Evolutionary conservation across 2,329 filamentous ascomycete species (phyloP), one percentile per base, ranked within the genome.

Genomic region (Tolypocladium endophyticum): DNA sequence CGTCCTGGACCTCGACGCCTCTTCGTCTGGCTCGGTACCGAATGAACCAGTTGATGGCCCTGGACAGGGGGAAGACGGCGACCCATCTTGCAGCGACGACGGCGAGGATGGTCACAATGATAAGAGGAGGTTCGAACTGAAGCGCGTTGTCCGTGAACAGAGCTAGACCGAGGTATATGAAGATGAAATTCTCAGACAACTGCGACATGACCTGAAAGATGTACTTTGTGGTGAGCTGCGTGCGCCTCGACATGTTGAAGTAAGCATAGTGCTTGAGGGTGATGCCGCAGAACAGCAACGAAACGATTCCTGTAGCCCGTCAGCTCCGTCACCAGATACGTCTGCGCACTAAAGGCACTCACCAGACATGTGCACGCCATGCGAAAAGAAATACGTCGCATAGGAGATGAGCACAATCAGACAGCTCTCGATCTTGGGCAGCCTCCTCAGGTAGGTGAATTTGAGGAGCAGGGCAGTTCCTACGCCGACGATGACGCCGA

Each of bases 181-280:
- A 99, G 74, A 99, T 99, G 72, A 99, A 99, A 74, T 99, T 99
- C 76, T 99, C 94, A 0, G 93, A 96, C 54, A 99, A 77, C 74
- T 99, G 94, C 4, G 94, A 90, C 67, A 95, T 87, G 63, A 96
- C 87, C 72, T 96, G 91, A 77, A 99, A 99, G 60, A 97, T 83
- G 75, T 96, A 99, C 73, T 99, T 99, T 58, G 94, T 99, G 20
- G 94, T 96, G 63, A 99, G 86, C 72, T 99, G 94, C 1, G 94
- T 97, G 63, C 94, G 87, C 56, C 94, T 87, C 36, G 94, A 99
- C 94, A 99, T 99, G 78, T 99, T 99, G 81, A 97, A 97, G 77
- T 99, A 99, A 63, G 94, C 94, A 70, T 99, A 99, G 72, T 99
- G 94, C 75, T 99, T 99, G 64, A 99, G 80, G 14, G 94, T 97